Evolutionary conservation across 148 eudicot species (phyloP).

Genomic region (Arbutus unedo): DNA sequence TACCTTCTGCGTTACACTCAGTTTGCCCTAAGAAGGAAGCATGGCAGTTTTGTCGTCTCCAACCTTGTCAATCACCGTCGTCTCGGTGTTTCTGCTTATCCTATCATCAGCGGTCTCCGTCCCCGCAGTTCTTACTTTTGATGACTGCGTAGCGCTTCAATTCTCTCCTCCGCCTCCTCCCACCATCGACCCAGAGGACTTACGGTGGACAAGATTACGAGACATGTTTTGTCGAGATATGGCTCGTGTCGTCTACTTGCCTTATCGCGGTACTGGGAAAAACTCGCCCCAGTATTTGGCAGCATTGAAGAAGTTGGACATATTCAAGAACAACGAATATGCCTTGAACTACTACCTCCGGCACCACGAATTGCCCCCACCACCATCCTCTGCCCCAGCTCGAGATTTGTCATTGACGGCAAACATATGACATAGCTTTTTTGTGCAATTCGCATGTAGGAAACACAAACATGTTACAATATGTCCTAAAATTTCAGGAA

Average conservation of each 20-base stretch:
- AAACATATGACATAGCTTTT: too few species aligned
- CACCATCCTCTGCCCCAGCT: neutral
- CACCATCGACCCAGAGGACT: neutral
- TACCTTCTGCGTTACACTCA: neutral
- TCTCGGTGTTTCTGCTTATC: neutral
- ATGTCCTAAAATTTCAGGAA: too few species aligned
- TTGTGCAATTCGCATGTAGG: too few species aligned
- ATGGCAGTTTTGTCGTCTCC: neutral
- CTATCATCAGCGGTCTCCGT: neutral
- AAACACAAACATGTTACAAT: too few species aligned
- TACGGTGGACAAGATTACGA: neutral
- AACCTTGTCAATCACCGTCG: neutral
- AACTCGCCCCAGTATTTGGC: neutral
- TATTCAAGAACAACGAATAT: slow-evolving; percentile 6
- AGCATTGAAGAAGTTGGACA: neutral
- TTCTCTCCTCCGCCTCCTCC: slow-evolving; percentile 6
- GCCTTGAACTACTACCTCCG: slow-evolving; percentile 10
- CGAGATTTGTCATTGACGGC: too few species aligned
- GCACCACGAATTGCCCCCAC: neutral
- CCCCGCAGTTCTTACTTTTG: neutral
- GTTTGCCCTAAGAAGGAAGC: neutral
- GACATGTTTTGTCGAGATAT: neutral
- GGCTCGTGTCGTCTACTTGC: neutral
- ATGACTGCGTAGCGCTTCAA: neutral
- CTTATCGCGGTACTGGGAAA: neutral